phyloP scores from a whole-genome alignment of 352 stramenopile genomes.

The Phytophthora pluvialis region DNA sequence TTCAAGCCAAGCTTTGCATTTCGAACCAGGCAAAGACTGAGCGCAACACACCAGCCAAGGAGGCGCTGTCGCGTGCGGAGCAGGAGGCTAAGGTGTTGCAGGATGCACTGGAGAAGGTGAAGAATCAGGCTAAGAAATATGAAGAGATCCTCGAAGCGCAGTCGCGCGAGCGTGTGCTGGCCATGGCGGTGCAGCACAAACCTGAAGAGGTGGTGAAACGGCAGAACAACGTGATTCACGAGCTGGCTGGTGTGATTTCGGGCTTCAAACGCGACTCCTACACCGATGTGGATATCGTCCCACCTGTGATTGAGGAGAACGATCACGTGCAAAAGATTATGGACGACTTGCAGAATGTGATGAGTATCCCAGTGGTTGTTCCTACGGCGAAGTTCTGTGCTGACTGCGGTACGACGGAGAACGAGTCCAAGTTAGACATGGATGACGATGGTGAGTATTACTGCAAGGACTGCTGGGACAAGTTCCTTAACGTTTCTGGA shows the following conservation, averaged over 20 bases:
- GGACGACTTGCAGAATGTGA: constrained; percentile 77
- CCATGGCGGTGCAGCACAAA: constrained; percentile 75
- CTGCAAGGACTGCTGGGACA: constrained; percentile 90
- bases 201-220: constrained; percentile 75
- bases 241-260: constrained; percentile 74
- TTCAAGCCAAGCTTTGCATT: constrained; percentile 86
- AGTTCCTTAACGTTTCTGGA: constrained; percentile 70
- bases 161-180: constrained; percentile 72
- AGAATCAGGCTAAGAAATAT: constrained; percentile 87
- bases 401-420: constrained; percentile 79
- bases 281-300: constrained; percentile 70
- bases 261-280: constrained; percentile 83
- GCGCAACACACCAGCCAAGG: constrained; percentile 59
- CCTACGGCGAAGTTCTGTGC: constrained; percentile 80
- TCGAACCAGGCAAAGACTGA: constrained; percentile 49
- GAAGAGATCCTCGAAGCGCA: constrained; percentile 81
- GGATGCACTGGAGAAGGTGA: constrained; percentile 85
- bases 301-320: constrained; percentile 63
- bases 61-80: constrained; percentile 71
- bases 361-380: constrained; percentile 84
- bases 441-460: constrained; percentile 88
- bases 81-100: constrained; percentile 77
- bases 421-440: constrained; percentile 76
- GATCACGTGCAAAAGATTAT: constrained; percentile 75
- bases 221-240: constrained; percentile 85